These are phyloP conservation scores for Zymoseptoria brevis DNA, from an alignment of 2,329 filamentous ascomycete genomes.

Conservation along the genomic window DNA sequence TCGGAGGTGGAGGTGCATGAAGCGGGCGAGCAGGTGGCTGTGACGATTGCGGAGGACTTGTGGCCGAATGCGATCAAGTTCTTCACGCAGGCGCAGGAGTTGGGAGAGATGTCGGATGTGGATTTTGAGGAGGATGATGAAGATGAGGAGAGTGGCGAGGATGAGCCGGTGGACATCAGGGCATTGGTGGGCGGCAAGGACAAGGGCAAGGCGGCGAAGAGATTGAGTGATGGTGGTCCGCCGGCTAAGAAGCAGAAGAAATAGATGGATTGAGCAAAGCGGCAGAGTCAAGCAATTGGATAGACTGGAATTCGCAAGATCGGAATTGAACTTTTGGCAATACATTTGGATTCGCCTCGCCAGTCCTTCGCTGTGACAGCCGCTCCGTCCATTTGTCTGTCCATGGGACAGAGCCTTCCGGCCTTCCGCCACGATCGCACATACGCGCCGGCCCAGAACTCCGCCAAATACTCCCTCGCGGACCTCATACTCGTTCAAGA, in stretches of 20 bases:
- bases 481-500: too few species aligned
- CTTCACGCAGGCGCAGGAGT: slow-evolving; percentile 67
- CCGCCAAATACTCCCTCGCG: too few species aligned
- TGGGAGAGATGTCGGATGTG: slow-evolving; percentile 55
- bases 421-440: too few species aligned
- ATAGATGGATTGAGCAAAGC: slow-evolving; percentile 3
- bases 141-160: slow-evolving; percentile 48
- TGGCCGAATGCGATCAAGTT: slow-evolving; percentile 85
- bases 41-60: slow-evolving; percentile 75
- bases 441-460: too few species aligned
- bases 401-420: too few species aligned
- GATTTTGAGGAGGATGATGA: slow-evolving; percentile 56
- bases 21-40: slow-evolving; percentile 74
- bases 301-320: too few species aligned
- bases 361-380: too few species aligned
- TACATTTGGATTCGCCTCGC: too few species aligned
- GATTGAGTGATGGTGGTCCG: slow-evolving; percentile 34
- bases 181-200: slow-evolving; percentile 31
- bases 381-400: too few species aligned
- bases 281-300: too few species aligned
- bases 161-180: slow-evolving; percentile 42
- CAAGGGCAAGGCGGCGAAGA: slow-evolving; percentile 37
- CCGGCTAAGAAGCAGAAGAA: slow-evolving; percentile 35
- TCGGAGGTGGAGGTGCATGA: slow-evolving; percentile 77
- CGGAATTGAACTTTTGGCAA: too few species aligned